Percentiles rank a stretch among this genome's conserved stretches.
Evolutionary conservation across 2,329 filamentous ascomycete genomes (phyloP).

Genomic region (Cladorrhinum sp.): DNA sequence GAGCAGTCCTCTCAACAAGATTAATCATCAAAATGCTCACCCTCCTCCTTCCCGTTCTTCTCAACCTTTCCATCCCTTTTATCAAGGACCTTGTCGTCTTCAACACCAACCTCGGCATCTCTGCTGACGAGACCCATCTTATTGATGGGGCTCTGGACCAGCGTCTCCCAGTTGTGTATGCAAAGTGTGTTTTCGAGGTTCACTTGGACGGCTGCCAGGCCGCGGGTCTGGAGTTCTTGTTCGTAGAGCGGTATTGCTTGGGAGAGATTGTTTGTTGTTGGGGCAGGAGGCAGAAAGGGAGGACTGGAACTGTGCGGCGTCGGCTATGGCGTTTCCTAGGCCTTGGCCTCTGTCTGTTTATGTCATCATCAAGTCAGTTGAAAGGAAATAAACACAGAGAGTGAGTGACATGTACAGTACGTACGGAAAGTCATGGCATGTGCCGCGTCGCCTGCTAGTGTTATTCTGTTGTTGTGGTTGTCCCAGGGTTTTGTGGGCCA

Average conservation of each 20-base stretch:
- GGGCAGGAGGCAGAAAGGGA: constrained; percentile 25
- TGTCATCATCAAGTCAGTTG: background rate
- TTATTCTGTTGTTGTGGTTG: constrained; percentile 13
- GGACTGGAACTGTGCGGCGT: constrained; percentile 18
- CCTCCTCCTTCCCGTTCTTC: too few species aligned
- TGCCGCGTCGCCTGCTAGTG: constrained; percentile 23
- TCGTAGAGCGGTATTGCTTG: constrained; percentile 18
- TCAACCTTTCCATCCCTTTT: too few species aligned
- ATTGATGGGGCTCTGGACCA: constrained; percentile 9
- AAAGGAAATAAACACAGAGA: background rate
- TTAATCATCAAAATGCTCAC: too few species aligned
- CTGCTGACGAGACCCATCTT: background rate
- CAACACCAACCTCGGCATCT: constrained; percentile 3
- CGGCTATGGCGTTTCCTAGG: constrained; percentile 19
- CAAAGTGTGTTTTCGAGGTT: constrained; percentile 17
- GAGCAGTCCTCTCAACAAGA: too few species aligned
- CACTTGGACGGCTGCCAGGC: constrained; percentile 13
- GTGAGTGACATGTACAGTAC: background rate
- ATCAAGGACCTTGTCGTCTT: too few species aligned
- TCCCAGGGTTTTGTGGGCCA: constrained; percentile 25
- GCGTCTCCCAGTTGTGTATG: constrained; percentile 19
- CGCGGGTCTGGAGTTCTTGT: constrained; percentile 20
- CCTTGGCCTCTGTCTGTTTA: constrained; percentile 22
- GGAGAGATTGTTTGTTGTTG: constrained; percentile 21
- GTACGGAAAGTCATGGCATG: constrained; percentile 22